These are phyloP conservation scores for Conidiobolus incongruus DNA, from an alignment of 371 early-diverging fungal species.

Conservation along the genomic window DNA sequence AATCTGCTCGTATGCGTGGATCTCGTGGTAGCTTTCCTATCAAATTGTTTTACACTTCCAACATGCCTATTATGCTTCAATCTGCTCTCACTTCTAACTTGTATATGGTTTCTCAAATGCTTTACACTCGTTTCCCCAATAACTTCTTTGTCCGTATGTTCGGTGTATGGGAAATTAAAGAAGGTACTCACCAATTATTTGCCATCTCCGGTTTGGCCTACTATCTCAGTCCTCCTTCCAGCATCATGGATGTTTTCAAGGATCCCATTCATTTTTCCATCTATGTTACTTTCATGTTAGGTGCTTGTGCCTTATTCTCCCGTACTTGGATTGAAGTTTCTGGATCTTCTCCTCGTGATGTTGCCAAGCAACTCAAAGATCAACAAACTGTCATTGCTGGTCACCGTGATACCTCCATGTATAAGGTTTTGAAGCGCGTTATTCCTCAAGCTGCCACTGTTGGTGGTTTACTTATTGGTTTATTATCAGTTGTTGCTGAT, in stretches of 20 bases:
- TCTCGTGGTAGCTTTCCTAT: slow-evolving; percentile 95
- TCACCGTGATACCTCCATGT: slow-evolving; percentile 87
- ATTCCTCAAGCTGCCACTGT: slow-evolving; percentile 92
- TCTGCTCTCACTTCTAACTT: slow-evolving; percentile 90
- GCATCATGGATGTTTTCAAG: slow-evolving; percentile 49
- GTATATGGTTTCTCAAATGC: slow-evolving; percentile 90
- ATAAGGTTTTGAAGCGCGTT: slow-evolving; percentile 95
- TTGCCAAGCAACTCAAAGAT: slow-evolving; percentile 92
- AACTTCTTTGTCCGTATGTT: slow-evolving; percentile 83
- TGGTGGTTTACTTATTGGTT: slow-evolving; percentile 93
- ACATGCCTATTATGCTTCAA: slow-evolving; percentile 99
- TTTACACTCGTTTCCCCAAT: slow-evolving; percentile 88
- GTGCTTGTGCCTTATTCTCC: slow-evolving; percentile 88
- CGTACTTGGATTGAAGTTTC: slow-evolving; percentile 98
- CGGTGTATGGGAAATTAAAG: slow-evolving; percentile 88
- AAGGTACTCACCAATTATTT: slow-evolving; percentile 72
- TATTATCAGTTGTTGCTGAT: slow-evolving; percentile 87
- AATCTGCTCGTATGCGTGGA: slow-evolving; percentile 89
- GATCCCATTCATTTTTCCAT: slow-evolving; percentile 93
- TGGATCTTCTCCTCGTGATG: slow-evolving; percentile 91
- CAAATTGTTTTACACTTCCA: slow-evolving; percentile 99
- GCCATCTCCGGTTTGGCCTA: slow-evolving; percentile 93
- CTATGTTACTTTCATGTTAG: slow-evolving; percentile 81
- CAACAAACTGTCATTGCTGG: slow-evolving; percentile 96
- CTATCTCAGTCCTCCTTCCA: slow-evolving; percentile 93